Percentiles rank a stretch among this genome's conserved stretches.
Conservation (phyloP, 495 filamentous ascomycete genomes). For the Cryomyces antarcticus region DNA sequence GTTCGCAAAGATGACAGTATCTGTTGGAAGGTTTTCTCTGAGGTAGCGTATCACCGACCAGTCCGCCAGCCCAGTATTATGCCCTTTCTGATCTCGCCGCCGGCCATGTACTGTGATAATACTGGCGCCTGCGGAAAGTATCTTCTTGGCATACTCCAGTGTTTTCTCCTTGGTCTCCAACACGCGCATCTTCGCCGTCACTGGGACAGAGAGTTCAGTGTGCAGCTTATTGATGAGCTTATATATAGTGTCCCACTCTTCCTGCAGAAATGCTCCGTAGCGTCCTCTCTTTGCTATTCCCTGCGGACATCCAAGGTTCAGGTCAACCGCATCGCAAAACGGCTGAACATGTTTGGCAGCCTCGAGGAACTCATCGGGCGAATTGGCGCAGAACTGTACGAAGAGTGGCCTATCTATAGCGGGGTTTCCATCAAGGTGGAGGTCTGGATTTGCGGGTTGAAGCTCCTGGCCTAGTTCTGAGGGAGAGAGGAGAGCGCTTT, state of each 20-base stretch:
- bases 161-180: constrained; percentile 73
- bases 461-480: constrained; percentile 2
- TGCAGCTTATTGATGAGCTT: constrained; percentile 62
- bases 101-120: constrained; percentile 86
- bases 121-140: constrained; percentile 73
- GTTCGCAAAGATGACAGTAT: constrained; percentile 91
- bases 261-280: constrained; percentile 89
- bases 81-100: constrained; percentile 79
- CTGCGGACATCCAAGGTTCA: constrained; percentile 96
- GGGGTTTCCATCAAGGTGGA: constrained; percentile 71
- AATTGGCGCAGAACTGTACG: constrained; percentile 93
- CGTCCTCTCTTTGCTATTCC: constrained; percentile 78
- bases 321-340: constrained; percentile 84
- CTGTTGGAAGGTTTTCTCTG: constrained; percentile 60
- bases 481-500: constrained; percentile 18
- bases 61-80: constrained; percentile 84
- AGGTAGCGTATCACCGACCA: constrained; percentile 71
- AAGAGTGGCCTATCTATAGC: constrained; percentile 67
- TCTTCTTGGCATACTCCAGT: constrained; percentile 72
- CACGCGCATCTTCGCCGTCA: constrained; percentile 90
- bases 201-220: constrained; percentile 46
- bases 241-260: constrained; percentile 70
- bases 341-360: constrained; percentile 59
- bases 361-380: constrained; percentile 51
- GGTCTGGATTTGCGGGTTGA: constrained; percentile 4